These are phyloP conservation scores for Lentinula sp. DNA, from an alignment of 768 basidiomycete species.

Conservation along the genomic window DNA sequence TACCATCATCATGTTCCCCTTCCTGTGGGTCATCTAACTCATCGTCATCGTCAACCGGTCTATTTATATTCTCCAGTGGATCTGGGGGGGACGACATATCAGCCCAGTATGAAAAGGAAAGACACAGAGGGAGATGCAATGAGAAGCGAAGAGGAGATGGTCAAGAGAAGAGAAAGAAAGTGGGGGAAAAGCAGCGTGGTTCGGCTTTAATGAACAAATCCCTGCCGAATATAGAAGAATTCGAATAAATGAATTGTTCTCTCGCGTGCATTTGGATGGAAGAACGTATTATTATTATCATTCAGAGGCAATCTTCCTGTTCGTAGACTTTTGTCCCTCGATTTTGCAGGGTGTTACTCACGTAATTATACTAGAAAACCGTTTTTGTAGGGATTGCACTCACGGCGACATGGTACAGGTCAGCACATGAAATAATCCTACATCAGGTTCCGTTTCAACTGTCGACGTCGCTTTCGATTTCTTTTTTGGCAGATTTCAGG, in stretches of 20 bases:
- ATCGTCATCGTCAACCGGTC: slow-evolving; percentile 27
- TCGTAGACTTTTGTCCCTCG: slow-evolving; percentile 48
- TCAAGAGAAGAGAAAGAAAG: slow-evolving; percentile 31
- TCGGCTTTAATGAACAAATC: slow-evolving; percentile 74
- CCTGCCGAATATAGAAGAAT: slow-evolving; percentile 66
- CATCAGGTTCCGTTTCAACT: not conserved
- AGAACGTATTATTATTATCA: slow-evolving; percentile 53
- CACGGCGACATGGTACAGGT: not conserved
- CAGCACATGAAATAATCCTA: not conserved
- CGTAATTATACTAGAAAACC: slow-evolving; percentile 36
- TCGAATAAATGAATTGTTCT: slow-evolving; percentile 54
- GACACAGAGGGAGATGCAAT: slow-evolving; percentile 2
- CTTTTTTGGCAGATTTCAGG: not conserved
- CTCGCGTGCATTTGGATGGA: slow-evolving; percentile 52
- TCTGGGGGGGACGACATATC: slow-evolving; percentile 38
- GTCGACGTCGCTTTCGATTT: not conserved
- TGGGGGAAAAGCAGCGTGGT: slow-evolving; percentile 57
- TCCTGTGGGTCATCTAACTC: slow-evolving; percentile 31
- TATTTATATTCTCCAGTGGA: slow-evolving; percentile 28
- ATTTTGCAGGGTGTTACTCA: slow-evolving; percentile 51
- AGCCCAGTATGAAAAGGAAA: slow-evolving; percentile 25
- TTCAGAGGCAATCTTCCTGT: slow-evolving; percentile 44
- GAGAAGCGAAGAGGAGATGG: slow-evolving; percentile 11
- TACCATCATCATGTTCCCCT: slow-evolving; percentile 23
- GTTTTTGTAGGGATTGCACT: not conserved